Evolutionary conservation across 1,139 yeast species (phyloP).

Genomic region (Kodamaea sp.): DNA sequence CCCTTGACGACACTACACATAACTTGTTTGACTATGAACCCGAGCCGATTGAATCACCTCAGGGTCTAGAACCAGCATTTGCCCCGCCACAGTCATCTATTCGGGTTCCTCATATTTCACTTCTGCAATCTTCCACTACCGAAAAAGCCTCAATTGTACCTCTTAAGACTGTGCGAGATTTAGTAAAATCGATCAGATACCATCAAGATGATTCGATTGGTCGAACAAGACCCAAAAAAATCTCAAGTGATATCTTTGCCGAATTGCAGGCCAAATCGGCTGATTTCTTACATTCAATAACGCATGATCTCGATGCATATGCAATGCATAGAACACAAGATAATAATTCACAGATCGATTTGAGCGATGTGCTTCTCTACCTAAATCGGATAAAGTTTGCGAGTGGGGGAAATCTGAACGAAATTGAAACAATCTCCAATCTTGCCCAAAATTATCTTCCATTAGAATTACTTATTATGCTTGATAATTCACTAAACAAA

Average conservation of each 20-base stretch:
- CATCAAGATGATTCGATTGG: conserved; percentile 3
- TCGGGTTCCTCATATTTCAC: conserved; percentile 2
- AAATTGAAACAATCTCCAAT: conserved; percentile 24
- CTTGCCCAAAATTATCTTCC: conserved; percentile 38
- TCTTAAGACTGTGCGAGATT: conserved; percentile 9
- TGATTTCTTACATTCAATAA: conserved; percentile 14
- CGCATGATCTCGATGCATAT: conserved; percentile 19
- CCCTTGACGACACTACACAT: conserved; percentile 12
- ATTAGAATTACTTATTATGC: conserved; percentile 31
- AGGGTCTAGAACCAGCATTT: neutral
- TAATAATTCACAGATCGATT: conserved; percentile 22
- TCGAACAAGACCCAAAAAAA: conserved; percentile 7
- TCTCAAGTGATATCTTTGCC: conserved; percentile 7
- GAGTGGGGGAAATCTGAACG: conserved; percentile 16
- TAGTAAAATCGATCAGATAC: conserved; percentile 11
- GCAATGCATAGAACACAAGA: conserved; percentile 24
- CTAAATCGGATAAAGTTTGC: conserved; percentile 32
- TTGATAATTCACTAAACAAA: conserved; percentile 30
- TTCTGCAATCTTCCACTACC: neutral
- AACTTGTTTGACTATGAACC: conserved; percentile 1
- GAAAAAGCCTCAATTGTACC: conserved; percentile 6
- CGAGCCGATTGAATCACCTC: conserved; percentile 4
- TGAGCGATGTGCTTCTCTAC: conserved; percentile 35
- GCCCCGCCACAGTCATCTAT: neutral
- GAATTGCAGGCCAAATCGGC: conserved; percentile 14